These are phyloP conservation scores for Thelonectria olida DNA, from an alignment of 2,329 filamentous ascomycete species.

Conservation along the genomic window DNA sequence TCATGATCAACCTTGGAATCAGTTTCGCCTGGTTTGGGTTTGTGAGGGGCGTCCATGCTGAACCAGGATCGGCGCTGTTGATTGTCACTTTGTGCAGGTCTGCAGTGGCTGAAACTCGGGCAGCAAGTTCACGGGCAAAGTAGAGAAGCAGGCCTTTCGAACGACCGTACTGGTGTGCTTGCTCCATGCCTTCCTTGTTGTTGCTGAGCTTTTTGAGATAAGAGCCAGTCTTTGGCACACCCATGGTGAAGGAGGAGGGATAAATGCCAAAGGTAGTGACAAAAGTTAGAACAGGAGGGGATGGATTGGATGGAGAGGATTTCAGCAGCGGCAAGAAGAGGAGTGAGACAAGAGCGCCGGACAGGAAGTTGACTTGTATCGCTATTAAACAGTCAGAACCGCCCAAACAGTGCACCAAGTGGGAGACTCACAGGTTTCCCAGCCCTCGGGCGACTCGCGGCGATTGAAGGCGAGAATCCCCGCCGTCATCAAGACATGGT, in stretches of 20 bases:
- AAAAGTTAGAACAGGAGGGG: slow-evolving; percentile 49
- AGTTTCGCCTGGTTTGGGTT: slow-evolving; percentile 46
- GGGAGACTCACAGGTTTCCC: slow-evolving; percentile 46
- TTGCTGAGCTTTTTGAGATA: slow-evolving; percentile 48
- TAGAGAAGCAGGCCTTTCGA: slow-evolving; percentile 50
- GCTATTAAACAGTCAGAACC: slow-evolving; percentile 29
- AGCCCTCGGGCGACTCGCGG: slow-evolving; percentile 48
- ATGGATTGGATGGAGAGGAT: slow-evolving; percentile 42
- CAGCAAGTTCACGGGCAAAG: slow-evolving; percentile 48
- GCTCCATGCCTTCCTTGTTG: slow-evolving; percentile 48
- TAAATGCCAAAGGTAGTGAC: slow-evolving; percentile 51
- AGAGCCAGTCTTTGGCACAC: slow-evolving; percentile 42
- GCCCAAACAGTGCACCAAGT: background rate
- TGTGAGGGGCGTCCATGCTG: slow-evolving; percentile 50
- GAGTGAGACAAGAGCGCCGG: slow-evolving; percentile 45
- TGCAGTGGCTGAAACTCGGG: slow-evolving; percentile 35
- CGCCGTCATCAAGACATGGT: slow-evolving; percentile 49
- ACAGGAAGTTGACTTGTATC: slow-evolving; percentile 50
- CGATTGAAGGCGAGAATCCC: slow-evolving; percentile 49
- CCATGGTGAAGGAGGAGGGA: slow-evolving; percentile 49
- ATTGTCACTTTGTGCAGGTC: slow-evolving; percentile 44
- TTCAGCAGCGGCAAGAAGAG: slow-evolving; percentile 46
- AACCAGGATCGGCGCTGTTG: slow-evolving; percentile 50
- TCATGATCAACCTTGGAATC: slow-evolving; percentile 50
- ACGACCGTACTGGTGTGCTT: slow-evolving; percentile 50